Conservation (phyloP, 2,329 filamentous ascomycete genomes). For the Penicillium sp. region DNA sequence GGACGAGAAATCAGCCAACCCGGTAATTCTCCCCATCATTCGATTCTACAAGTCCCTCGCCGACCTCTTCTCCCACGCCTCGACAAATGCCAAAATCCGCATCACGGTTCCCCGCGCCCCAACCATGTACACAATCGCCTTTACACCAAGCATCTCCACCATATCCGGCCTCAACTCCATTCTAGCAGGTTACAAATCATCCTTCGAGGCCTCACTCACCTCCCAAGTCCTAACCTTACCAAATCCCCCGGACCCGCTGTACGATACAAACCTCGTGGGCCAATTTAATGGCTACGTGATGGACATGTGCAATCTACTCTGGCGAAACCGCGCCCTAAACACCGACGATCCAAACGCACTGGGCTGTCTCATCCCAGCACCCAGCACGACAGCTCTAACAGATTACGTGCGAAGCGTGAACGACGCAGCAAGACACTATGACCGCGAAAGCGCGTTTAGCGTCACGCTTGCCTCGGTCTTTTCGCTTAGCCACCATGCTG, state of each 20-base stretch:
- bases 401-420: slow-evolving; percentile 47
- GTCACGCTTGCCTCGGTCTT: slow-evolving; percentile 48
- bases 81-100: slow-evolving; percentile 60
- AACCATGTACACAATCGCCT: slow-evolving; percentile 72
- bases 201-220: slow-evolving; percentile 67
- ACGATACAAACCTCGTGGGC: slow-evolving; percentile 65
- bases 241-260: slow-evolving; percentile 44
- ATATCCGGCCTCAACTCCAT: slow-evolving; percentile 72
- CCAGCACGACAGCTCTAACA: slow-evolving; percentile 50
- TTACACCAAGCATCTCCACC: slow-evolving; percentile 65
- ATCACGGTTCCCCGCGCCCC: slow-evolving; percentile 70
- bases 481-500: slow-evolving; percentile 53
- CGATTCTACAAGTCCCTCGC: slow-evolving; percentile 71
- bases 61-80: slow-evolving; percentile 58
- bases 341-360: slow-evolving; percentile 64
- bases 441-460: slow-evolving; percentile 35
- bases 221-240: slow-evolving; percentile 41
- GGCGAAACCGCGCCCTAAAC: slow-evolving; percentile 74
- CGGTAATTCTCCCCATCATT: slow-evolving; percentile 58
- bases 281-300: slow-evolving; percentile 83
- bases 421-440: slow-evolving; percentile 35
- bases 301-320: slow-evolving; percentile 83
- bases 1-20: slow-evolving; percentile 22
- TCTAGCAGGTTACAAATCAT: slow-evolving; percentile 72
- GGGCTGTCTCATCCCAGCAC: slow-evolving; percentile 56